Base-by-base conservation (phyloP, 345 rosid genomes). In the Syzygium aromaticum region DNA sequence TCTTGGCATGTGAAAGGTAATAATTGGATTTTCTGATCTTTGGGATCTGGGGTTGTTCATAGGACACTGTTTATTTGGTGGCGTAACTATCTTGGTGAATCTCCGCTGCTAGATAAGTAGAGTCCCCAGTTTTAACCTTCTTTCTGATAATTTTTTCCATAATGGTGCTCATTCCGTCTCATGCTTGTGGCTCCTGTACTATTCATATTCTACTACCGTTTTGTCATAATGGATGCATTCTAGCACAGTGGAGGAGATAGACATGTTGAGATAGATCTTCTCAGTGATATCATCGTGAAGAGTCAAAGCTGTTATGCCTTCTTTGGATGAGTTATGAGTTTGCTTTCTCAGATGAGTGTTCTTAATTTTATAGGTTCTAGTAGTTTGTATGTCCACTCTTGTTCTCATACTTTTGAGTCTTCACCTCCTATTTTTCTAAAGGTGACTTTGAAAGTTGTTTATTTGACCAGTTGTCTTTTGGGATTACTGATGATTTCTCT, bases 1-100 rank as follows among this genome's bases (percentile, higher is more conserved):
- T 96, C 91, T 94, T 96, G 91, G 99, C 97, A 88, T 95, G 95
- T 92, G 99, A 95, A 91, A 96, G 99, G 99, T 96, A 93, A 89
- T 73, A 28, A 49, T 54, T 51, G 83, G 25, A 12, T 28, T 38
- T 30, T 54, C 15, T 46, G 15, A 51, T 16, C 38, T 14, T 46
- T 84, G 17, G 46, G 25, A 51, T 84, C 53, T 33, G 80, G 46
- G 78, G 46, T 67, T 73, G 46, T 73, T 33, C 13, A 3, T 73
- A 17, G 46, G 25, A 19, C 49, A 19, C 25, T 33, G 80, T 73
- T 73, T 73, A 21, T 33, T 64, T 33, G 80, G 80, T 73, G 25
- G 80, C 80, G 19, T 33, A 33, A 73, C 25, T 73, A 33, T 73
- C 80, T 73, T 19, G 25, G 80, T 0, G 80, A 73, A 33, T 73